phyloP scores from a whole-genome alignment of 2,329 filamentous ascomycete species.

The Exophiala phaeomuriformis region DNA sequence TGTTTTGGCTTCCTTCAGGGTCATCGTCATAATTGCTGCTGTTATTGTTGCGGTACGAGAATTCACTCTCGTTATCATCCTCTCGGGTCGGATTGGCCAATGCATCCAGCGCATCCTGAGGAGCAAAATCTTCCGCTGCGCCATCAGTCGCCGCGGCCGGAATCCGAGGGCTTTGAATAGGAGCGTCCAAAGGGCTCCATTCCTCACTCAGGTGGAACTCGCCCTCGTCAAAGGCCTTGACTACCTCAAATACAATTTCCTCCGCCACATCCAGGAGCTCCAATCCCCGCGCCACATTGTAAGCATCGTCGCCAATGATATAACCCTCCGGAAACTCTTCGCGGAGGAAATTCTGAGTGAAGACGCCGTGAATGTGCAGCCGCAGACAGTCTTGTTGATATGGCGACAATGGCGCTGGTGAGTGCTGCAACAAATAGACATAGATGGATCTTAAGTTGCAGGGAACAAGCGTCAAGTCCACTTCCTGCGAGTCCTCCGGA shows the following conservation, averaged over 20 bases:
- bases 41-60: conserved; percentile 35
- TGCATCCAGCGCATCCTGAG: conserved; percentile 13
- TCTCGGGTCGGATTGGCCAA: conserved; percentile 34
- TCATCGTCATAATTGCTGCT: conserved; percentile 27
- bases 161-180: background rate
- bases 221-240: conserved; percentile 13
- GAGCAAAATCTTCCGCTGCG: conserved; percentile 11
- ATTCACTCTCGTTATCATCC: conserved; percentile 39
- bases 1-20: conserved; percentile 59
- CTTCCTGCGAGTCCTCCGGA: conserved; percentile 1
- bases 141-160: conserved; percentile 10
- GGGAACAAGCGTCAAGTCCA: conserved; percentile 16
- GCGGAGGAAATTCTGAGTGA: conserved; percentile 22
- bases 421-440: conserved; percentile 8
- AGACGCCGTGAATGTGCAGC: conserved; percentile 20
- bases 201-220: conserved; percentile 2
- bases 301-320: conserved; percentile 20
- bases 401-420: conserved; percentile 3
- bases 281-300: conserved; percentile 8
- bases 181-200: conserved; percentile 8
- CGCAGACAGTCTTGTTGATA: conserved; percentile 13
- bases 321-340: conserved; percentile 24
- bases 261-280: conserved; percentile 6
- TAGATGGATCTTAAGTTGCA: conserved; percentile 16
- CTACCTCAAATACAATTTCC: conserved; percentile 9